Percentiles rank a stretch among this genome's conserved stretches.
These are phyloP conservation scores for Pleurotus cornucopiae DNA, from an alignment of 768 basidiomycete genomes.

Conservation along the genomic window DNA sequence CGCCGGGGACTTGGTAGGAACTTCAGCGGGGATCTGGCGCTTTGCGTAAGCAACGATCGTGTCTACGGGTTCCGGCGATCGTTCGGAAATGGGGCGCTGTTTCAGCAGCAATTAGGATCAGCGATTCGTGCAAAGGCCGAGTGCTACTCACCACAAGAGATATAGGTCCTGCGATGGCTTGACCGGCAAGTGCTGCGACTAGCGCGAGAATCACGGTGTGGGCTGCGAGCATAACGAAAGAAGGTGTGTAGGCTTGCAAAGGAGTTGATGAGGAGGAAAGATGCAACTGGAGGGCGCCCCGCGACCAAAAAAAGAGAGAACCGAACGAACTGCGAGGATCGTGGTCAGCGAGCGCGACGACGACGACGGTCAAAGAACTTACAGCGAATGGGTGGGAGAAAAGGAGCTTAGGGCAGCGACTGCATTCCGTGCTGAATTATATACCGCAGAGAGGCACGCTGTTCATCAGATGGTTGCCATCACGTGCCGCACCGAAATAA, in stretches of 20 bases:
- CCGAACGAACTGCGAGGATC: constrained; percentile 15
- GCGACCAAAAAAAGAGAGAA: constrained; percentile 25
- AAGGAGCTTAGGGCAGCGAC: neutral
- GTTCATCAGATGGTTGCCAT: no score
- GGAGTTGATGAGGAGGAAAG: constrained; percentile 9
- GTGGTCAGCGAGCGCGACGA: neutral
- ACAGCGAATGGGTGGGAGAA: constrained; percentile 11
- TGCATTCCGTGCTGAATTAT: constrained; percentile 7
- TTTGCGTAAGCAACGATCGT: constrained; percentile 40
- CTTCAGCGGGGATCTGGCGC: constrained; percentile 27
- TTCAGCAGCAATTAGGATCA: neutral
- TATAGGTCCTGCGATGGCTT: constrained; percentile 38
- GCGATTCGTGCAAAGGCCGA: constrained; percentile 11
- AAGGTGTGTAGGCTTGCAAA: neutral
- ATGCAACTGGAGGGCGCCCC: constrained; percentile 15
- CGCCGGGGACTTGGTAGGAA: constrained; percentile 20
- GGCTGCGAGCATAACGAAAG: constrained; percentile 36
- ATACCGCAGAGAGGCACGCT: constrained; percentile 7
- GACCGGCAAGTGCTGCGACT: constrained; percentile 38
- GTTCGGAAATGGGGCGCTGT: constrained; percentile 20
- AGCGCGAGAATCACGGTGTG: constrained; percentile 34
- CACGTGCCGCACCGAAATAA: no score
- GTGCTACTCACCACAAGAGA: constrained; percentile 32
- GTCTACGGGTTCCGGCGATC: constrained; percentile 29
- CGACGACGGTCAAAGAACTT: constrained; percentile 5